Evolutionary conservation across 305 asterid species (phyloP).

Genomic region (Rubia peregrina): DNA sequence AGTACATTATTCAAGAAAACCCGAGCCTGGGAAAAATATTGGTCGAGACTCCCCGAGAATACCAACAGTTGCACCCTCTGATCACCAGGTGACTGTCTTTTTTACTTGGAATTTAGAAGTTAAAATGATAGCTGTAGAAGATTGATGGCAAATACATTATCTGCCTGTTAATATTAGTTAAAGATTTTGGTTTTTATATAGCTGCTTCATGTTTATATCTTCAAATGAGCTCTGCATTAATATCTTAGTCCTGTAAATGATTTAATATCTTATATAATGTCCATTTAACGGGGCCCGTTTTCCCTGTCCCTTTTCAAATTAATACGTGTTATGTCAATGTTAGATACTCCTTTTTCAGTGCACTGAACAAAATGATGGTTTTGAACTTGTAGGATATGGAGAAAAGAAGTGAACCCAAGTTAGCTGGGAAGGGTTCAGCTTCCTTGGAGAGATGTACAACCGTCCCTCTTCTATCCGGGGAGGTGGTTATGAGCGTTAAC

Average conservation of each 20-base stretch:
- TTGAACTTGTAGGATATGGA: slow-evolving; percentile 32
- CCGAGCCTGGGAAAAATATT: slow-evolving; percentile 14
- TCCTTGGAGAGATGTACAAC: slow-evolving; percentile 26
- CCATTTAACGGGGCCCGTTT: background rate
- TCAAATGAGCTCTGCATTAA: background rate
- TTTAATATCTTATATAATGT: background rate
- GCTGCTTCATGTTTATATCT: background rate
- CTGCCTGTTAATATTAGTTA: background rate
- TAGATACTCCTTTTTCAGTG: background rate
- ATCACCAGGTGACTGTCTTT: slow-evolving; percentile 32
- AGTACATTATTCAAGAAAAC: slow-evolving; percentile 14
- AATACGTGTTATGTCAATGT: too few species aligned
- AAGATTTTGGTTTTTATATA: background rate
- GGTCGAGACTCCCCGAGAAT: slow-evolving; percentile 23
- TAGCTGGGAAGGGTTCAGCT: slow-evolving; percentile 10
- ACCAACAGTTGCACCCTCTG: slow-evolving; percentile 20
- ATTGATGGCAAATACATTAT: background rate
- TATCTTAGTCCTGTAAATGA: background rate
- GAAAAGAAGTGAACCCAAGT: slow-evolving; percentile 19
- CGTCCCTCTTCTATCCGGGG: slow-evolving; percentile 43
- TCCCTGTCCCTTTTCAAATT: background rate
- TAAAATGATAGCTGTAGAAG: background rate
- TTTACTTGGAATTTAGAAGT: background rate
- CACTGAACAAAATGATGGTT: slow-evolving; percentile 12
- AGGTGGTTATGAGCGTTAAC: slow-evolving; percentile 34